phyloP scores from a whole-genome alignment of 2,329 filamentous ascomycete genomes.

The Myrmaecium sp. region DNA sequence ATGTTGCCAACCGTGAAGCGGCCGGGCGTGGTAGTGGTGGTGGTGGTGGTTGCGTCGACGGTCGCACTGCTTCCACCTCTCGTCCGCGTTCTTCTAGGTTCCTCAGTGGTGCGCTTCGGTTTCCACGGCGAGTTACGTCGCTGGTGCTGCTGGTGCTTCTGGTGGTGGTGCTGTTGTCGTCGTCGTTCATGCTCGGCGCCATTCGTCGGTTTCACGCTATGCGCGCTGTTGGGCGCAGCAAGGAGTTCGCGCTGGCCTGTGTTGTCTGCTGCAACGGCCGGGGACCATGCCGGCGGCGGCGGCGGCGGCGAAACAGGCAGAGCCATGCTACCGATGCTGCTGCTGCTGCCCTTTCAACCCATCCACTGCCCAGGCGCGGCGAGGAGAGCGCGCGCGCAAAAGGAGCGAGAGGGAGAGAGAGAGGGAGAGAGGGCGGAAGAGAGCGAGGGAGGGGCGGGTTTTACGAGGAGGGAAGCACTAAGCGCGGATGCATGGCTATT shows the following conservation, averaged over 20 bases:
- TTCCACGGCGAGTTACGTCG: slow-evolving; percentile 15
- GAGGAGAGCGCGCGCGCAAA: no score
- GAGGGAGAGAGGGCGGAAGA: not conserved
- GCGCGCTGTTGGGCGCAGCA: slow-evolving; percentile 11
- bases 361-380: not conserved
- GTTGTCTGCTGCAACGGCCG: slow-evolving; percentile 16
- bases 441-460: not conserved
- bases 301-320: not conserved
- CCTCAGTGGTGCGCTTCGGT: slow-evolving; percentile 21
- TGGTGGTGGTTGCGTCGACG: slow-evolving; percentile 10
- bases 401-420: not conserved
- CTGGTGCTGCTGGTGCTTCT: slow-evolving; percentile 4
- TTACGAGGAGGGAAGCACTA: no score
- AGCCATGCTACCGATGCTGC: not conserved
- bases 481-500: no score
- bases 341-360: not conserved
- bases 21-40: slow-evolving; percentile 13
- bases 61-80: slow-evolving; percentile 17
- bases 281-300: slow-evolving; percentile 11
- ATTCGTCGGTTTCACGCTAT: slow-evolving; percentile 12
- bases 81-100: slow-evolving; percentile 15
- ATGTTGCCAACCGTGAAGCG: slow-evolving; percentile 32
- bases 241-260: slow-evolving; percentile 9
- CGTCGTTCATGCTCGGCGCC: slow-evolving; percentile 4
- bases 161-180: slow-evolving; percentile 3